A percentile compares a stretch with the other conserved stretches of the same genome.
Conservation (phyloP, 345 rosid species). For the Gynandropsis gynandra region DNA sequence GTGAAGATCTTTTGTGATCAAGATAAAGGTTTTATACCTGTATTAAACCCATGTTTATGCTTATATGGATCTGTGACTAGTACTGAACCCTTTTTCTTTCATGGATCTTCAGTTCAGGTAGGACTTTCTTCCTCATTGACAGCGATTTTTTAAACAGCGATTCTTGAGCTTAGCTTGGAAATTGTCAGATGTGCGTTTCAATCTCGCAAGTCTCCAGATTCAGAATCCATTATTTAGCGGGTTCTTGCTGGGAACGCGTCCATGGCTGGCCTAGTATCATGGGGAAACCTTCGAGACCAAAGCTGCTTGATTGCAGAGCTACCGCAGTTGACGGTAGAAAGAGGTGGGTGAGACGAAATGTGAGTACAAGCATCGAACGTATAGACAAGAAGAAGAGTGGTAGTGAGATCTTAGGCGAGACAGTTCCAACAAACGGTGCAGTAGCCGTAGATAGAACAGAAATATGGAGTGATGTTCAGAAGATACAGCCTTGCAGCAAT, state of each 20-base stretch:
- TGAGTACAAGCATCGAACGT: conserved; percentile 34
- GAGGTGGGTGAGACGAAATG: conserved; percentile 50
- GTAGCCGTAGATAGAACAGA: conserved; percentile 34
- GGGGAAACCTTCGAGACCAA: conserved; percentile 30
- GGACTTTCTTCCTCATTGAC: conserved; percentile 23
- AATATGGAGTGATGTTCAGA: conserved; percentile 24
- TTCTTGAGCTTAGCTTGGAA: conserved; percentile 4
- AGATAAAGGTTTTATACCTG: too few relatives aligned
- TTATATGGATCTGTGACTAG: too few relatives aligned
- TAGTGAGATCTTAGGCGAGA: conserved; percentile 35
- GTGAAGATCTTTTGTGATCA: too few relatives aligned
- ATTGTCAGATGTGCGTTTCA: conserved; percentile 51
- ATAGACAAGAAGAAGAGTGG: conserved; percentile 27
- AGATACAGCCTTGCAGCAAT: conserved; percentile 32
- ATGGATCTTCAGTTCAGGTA: conserved; percentile 28
- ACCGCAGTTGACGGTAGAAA: conserved; percentile 46
- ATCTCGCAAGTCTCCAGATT: conserved; percentile 56
- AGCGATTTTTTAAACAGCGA: conserved; percentile 33
- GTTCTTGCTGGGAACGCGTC: conserved; percentile 39
- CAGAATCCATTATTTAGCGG: conserved; percentile 40
- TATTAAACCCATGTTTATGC: too few relatives aligned
- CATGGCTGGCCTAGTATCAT: conserved; percentile 24
- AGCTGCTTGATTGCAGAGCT: conserved; percentile 35
- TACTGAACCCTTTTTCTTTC: too few relatives aligned
- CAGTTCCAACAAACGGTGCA: conserved; percentile 33